Base-by-base conservation (phyloP, 352 stramenopile species). In the Globisporangium spinosum region DNA sequence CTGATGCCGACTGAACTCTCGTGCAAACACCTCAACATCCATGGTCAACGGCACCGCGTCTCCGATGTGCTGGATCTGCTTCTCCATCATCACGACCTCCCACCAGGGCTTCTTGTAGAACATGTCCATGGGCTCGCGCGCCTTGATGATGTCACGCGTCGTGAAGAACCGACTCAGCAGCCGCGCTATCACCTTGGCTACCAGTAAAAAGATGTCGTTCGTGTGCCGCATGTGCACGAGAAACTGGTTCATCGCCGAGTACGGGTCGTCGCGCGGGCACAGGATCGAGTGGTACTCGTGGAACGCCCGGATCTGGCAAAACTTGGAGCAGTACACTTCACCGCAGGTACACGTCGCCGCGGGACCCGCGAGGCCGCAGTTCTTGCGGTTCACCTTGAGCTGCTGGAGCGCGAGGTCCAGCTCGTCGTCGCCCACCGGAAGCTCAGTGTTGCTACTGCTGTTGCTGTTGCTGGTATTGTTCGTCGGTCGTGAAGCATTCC, bases 81-180 rank as follows among this genome's bases (percentile, higher is more conserved):
- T 72, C 34, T 65, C 55, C 40, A 70, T 58, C 32, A 85, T 76
- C 38, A 90, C 81, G 20, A 91, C 81, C 49, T 97, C 89, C 90
- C 90, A 97, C 91, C 91, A 98, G 0, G 82, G 85, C 65, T 95
- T 89, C 71, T 97, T 93, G 72, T 93, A 94, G 71, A 97, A 98
- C 79, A 94, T 93, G 23, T 90, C 77, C 57, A 95, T 95, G 6
- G 89, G 83, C 34, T 83, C 79, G 23, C 84, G 77, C 0, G 84
- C 78, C 58, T 89, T 86, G 29, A 80, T 63, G 9, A 90, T 70
- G 64, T 90, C 78, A 10, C 72, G 75, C 64, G 75, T 82, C 35
- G 78, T 75, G 2, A 94, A 47, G 68, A 79, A 93, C 2, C 80
- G 72, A 35, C 78, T 83, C 0, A 95, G 27, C 1, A 95, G 70